Percentiles rank a stretch among this genome's conserved stretches.
Evolutionary conservation across 129 eudicot species (phyloP).

Genomic region (sunflower (Helianthus annuus)): DNA sequence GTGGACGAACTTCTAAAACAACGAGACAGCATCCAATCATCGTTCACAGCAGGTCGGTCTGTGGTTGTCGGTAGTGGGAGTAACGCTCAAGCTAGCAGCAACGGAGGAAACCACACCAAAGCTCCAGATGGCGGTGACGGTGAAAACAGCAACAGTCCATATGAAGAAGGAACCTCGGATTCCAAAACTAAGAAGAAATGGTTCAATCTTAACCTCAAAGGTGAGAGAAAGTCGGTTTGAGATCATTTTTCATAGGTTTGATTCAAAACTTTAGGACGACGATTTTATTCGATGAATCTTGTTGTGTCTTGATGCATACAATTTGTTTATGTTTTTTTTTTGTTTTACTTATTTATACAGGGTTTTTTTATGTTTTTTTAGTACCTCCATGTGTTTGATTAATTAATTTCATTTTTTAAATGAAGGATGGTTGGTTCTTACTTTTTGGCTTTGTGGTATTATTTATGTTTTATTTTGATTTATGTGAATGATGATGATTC

Average conservation of each 20-base stretch:
- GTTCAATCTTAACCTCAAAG: constrained; percentile 75
- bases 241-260: constrained; percentile 4
- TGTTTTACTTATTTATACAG: constrained; percentile 1
- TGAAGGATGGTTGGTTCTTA: not conserved
- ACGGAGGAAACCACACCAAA: constrained; percentile 54
- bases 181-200: constrained; percentile 70
- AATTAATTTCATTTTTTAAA: not conserved
- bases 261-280: not conserved
- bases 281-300: constrained; percentile 15
- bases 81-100: constrained; percentile 40
- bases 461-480: constrained; percentile 4
- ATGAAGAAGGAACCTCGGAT: constrained; percentile 76
- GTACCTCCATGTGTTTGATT: constrained; percentile 15
- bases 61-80: constrained; percentile 37
- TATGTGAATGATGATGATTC: not conserved
- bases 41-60: constrained; percentile 66
- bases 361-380: constrained; percentile 27
- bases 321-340: not conserved
- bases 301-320: constrained; percentile 13
- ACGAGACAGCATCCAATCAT: constrained; percentile 79
- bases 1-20: constrained; percentile 96
- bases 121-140: constrained; percentile 53
- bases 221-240: constrained; percentile 52
- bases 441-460: not conserved
- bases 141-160: constrained; percentile 54